A percentile compares a stretch with the other conserved stretches of the same genome.
Conservation (phyloP, 2,329 filamentous ascomycete genomes). For the Aspergillus glaucus region DNA sequence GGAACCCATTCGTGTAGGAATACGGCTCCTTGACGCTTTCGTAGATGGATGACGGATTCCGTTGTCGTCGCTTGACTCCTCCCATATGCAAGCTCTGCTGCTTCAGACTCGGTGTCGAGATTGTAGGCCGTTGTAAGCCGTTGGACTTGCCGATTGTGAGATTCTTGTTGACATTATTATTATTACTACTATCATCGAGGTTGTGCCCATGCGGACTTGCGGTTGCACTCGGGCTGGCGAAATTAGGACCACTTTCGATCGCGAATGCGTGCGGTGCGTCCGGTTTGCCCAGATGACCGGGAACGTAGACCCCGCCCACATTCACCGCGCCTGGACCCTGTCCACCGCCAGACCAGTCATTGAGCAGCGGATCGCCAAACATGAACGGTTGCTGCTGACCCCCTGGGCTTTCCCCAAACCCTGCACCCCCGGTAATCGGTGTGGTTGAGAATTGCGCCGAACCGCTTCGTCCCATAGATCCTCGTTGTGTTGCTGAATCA, state of each 20-base stretch:
- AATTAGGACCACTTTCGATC: constrained; percentile 54
- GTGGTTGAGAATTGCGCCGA: constrained; percentile 36
- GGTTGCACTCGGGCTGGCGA: constrained; percentile 54
- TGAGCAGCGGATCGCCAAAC: constrained; percentile 40
- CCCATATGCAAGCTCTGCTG: constrained; percentile 31
- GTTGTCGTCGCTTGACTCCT: constrained; percentile 45
- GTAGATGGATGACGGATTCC: constrained; percentile 80
- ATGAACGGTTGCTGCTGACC: constrained; percentile 40
- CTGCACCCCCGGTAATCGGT: constrained; percentile 23
- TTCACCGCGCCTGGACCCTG: constrained; percentile 28
- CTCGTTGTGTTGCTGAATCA: constrained; percentile 49
- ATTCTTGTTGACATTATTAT: constrained; percentile 10
- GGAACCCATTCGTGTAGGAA: constrained; percentile 82
- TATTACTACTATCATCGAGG: constrained; percentile 32
- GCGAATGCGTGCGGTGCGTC: constrained; percentile 54
- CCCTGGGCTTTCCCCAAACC: constrained; percentile 42
- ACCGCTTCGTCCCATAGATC: constrained; percentile 40
- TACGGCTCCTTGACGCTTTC: constrained; percentile 86
- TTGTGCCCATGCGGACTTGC: constrained; percentile 46
- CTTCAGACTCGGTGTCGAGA: constrained; percentile 41
- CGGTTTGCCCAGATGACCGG: constrained; percentile 33
- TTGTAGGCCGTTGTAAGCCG: constrained; percentile 28
- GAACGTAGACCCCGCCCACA: constrained; percentile 28
- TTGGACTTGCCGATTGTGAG: constrained; percentile 21
- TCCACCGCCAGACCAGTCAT: constrained; percentile 39